These are phyloP conservation scores for Populus tomentosa DNA, from an alignment of 441 rosid species.

Conservation along the genomic window DNA sequence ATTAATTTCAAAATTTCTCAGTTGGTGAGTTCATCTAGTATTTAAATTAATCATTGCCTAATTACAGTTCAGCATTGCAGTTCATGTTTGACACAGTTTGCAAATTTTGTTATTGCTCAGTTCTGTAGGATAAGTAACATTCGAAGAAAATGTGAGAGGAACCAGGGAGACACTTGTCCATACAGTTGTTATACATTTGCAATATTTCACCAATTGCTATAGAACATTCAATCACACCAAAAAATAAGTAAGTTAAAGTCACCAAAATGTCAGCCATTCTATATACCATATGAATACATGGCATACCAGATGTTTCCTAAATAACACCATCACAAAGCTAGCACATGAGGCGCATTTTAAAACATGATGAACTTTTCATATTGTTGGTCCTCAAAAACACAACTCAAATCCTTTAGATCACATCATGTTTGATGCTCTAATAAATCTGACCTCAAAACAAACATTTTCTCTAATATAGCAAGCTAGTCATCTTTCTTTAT, in stretches of 20 bases:
- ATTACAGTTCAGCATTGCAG: not conserved
- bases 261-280: not conserved
- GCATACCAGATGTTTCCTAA: not conserved
- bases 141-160: too few species aligned
- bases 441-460: not conserved
- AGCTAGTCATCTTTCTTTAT: not conserved
- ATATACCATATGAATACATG: not conserved
- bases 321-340: not conserved
- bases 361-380: not conserved
- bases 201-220: too few species aligned
- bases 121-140: too few species aligned
- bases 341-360: not conserved
- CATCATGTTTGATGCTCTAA: not conserved
- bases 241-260: not conserved
- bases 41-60: not conserved
- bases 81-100: not conserved
- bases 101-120: not conserved
- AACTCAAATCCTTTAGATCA: not conserved
- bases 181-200: too few species aligned
- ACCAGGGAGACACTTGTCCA: too few species aligned
- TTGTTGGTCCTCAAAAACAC: not conserved
- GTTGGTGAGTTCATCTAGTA: not conserved
- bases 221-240: not conserved
- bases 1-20: not conserved
- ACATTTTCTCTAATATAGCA: not conserved